A percentile compares a stretch with the other conserved stretches of the same genome.
phyloP scores from a whole-genome alignment of 108 stramenopile genomes.

The Tribonema minus region DNA sequence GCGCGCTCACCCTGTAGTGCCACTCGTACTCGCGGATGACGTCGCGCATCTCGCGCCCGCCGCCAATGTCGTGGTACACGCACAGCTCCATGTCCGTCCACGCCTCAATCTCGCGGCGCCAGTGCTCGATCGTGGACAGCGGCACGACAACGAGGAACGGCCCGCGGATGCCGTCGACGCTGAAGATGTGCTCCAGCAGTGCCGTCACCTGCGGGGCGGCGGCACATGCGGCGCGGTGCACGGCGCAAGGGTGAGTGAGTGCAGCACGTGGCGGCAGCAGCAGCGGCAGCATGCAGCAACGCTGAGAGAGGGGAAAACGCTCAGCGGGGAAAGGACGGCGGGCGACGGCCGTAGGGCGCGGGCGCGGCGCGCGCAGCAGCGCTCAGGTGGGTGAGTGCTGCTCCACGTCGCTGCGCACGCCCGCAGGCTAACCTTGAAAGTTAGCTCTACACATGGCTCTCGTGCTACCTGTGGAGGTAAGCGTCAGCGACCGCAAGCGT shows the following conservation, averaged over 20 bases:
- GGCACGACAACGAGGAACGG: slow-evolving; percentile 92
- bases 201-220: slow-evolving; percentile 83
- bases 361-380: no score
- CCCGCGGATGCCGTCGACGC: slow-evolving; percentile 79
- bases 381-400: no score
- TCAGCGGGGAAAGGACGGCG: neutral
- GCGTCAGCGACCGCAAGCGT: no score
- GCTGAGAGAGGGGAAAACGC: neutral
- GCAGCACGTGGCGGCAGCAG: neutral
- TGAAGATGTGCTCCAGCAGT: slow-evolving; percentile 83
- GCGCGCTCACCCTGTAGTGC: slow-evolving; percentile 68
- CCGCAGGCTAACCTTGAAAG: no score
- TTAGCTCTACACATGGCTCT: no score
- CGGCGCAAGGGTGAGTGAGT: neutral
- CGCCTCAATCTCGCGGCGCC: slow-evolving; percentile 90
- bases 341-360: no score
- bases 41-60: slow-evolving; percentile 82
- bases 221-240: no score
- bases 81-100: slow-evolving; percentile 95
- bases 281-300: no score
- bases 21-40: slow-evolving; percentile 93
- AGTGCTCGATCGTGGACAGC: slow-evolving; percentile 93
- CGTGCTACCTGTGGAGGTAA: no score
- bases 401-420: no score
- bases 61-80: slow-evolving; percentile 89